Base-by-base conservation (phyloP, 495 filamentous ascomycete species). In the Monascus purpureus region DNA sequence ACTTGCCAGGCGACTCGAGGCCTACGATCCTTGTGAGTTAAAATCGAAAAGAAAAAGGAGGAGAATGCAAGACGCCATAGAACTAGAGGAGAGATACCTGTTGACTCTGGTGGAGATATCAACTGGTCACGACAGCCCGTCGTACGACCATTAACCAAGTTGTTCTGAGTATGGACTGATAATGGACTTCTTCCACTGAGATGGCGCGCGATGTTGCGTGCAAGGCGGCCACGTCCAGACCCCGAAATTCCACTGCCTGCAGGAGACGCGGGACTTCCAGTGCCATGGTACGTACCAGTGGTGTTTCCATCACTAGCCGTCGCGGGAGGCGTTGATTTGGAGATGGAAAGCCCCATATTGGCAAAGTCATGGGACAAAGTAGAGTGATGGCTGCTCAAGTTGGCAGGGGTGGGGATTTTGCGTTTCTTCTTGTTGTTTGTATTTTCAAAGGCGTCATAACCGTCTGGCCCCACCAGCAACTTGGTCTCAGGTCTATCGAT, bases 361-460 rank as follows among this genome's bases (percentile, higher is more conserved):
- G 77, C 72, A 50, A 64, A 67, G 53, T 70, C 73, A 33, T 61
- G 68, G 11, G 76, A 73, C 14, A 82, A 52, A 28, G 61, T 65
- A 14, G 62, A 70, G 39, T 75, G 72, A 35, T 84, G 77, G 29
- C 61, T 60, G 8, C 70, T 72, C 3, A 71, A 58, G 31, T 73
- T 77, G 3, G 77, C 80, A n/a, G 82, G 78, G 0, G 81, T 82
- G 3, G 92, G 92, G 17, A 96, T 95, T 57, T 99, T 99, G 36
- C 92, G 73, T 54, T 99, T 97, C 63, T 96, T 97, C 56, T 99
- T 99, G 52, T 99, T 96, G 50, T 94, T 96, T 31, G 84, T 94
- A 44, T 99, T 96, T 51, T 99, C 90, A 45, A 94, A 92, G 12
- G 82, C 87, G 49, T 96, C 92, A 50, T 96, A 95, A 17, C 90